These are phyloP conservation scores for Populus hybrid DNA, from an alignment of 441 rosid species.

Conservation along the genomic window DNA sequence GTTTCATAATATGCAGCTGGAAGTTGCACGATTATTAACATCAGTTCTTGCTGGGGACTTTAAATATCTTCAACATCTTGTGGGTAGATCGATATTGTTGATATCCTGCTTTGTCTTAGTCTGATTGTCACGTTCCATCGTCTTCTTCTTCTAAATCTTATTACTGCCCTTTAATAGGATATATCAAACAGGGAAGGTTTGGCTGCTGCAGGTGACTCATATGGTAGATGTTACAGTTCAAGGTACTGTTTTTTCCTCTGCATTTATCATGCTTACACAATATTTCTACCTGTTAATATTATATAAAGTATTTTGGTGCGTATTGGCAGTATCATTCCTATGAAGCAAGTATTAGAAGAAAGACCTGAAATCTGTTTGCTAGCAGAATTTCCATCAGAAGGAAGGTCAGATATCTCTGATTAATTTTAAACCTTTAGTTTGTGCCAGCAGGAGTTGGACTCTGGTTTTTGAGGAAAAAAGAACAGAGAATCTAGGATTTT, in stretches of 20 bases:
- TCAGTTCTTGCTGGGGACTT: constrained; percentile 53
- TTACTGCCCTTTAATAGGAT: constrained; percentile 36
- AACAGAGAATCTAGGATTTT: background rate
- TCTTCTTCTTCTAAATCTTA: constrained; percentile 17
- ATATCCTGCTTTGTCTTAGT: background rate
- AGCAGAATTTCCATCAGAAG: constrained; percentile 61
- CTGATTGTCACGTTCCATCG: background rate
- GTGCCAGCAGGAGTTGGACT: background rate
- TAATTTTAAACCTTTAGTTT: background rate
- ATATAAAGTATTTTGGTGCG: constrained; percentile 10
- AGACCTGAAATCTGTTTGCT: constrained; percentile 60
- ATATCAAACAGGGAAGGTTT: constrained; percentile 70
- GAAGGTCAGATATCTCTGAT: constrained; percentile 40
- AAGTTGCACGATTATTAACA: constrained; percentile 49
- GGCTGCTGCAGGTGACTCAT: constrained; percentile 62
- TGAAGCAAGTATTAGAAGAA: constrained; percentile 52
- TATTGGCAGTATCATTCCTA: constrained; percentile 47
- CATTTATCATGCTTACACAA: constrained; percentile 7
- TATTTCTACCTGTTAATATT: background rate
- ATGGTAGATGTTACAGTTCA: constrained; percentile 43
- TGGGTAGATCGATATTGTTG: constrained; percentile 31
- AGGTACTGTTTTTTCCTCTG: constrained; percentile 30
- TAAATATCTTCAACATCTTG: constrained; percentile 52
- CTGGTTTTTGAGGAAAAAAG: background rate
- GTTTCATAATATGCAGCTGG: constrained; percentile 37